These are phyloP conservation scores for Pseudogymnoascus pannorum DNA, from an alignment of 2,329 filamentous ascomycete genomes.

Conservation along the genomic window DNA sequence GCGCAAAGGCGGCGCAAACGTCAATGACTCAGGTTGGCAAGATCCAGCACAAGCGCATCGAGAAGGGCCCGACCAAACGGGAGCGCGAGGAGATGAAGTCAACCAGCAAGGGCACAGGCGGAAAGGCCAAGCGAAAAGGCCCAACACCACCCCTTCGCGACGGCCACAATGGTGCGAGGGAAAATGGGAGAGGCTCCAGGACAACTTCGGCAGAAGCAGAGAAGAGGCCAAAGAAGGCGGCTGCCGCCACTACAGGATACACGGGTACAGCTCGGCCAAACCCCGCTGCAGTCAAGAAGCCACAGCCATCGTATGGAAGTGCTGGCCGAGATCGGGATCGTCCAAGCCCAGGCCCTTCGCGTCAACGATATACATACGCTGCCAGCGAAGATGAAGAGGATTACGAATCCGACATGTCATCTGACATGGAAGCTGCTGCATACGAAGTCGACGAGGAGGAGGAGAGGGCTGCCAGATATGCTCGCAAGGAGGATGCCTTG, in stretches of 20 bases:
- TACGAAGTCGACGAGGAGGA: constrained; percentile 71
- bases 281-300: constrained; percentile 33
- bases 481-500: constrained; percentile 59
- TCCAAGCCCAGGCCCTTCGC: constrained; percentile 27
- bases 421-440: constrained; percentile 71
- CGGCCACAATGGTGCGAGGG: constrained; percentile 14
- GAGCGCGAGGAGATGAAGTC: constrained; percentile 29
- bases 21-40: constrained; percentile 56
- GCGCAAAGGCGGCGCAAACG: constrained; percentile 59
- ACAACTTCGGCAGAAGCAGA: constrained; percentile 31
- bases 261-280: constrained; percentile 57
- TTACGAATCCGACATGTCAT: constrained; percentile 59
- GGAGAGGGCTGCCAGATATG: constrained; percentile 50
- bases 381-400: constrained; percentile 52
- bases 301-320: constrained; percentile 17
- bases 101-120: constrained; percentile 17
- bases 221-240: constrained; percentile 56
- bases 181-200: constrained; percentile 22
- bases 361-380: constrained; percentile 31
- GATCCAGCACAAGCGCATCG: constrained; percentile 68
- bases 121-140: constrained; percentile 21
- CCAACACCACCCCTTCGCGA: constrained; percentile 15
- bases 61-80: constrained; percentile 53
- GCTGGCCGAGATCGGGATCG: constrained; percentile 16
- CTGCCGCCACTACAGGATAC: constrained; percentile 56